phyloP scores from a whole-genome alignment of 2,329 filamentous ascomycete genomes.

The Tympanopsis confertula region DNA sequence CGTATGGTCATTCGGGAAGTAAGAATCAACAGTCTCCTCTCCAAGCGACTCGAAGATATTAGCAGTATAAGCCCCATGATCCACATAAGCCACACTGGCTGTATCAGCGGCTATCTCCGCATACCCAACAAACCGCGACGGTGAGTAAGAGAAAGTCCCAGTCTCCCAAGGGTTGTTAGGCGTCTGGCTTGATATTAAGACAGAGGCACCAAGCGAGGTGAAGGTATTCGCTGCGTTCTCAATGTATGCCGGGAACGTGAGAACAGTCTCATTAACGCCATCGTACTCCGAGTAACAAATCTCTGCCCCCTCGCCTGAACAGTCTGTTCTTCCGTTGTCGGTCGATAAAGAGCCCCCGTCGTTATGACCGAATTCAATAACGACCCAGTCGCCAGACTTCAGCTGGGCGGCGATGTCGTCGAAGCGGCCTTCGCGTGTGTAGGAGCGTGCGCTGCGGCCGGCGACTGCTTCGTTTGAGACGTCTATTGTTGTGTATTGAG shows the following conservation, averaged over 20 bases:
- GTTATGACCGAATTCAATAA: conserved; percentile 66
- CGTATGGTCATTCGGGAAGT: conserved; percentile 50
- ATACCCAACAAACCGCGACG: conserved; percentile 44
- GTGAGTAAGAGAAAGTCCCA: conserved; percentile 33
- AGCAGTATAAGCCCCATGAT: conserved; percentile 47
- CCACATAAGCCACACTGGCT: conserved; percentile 39
- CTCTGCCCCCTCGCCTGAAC: conserved; percentile 37
- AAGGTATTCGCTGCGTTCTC: conserved; percentile 41
- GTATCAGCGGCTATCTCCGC: conserved; percentile 26
- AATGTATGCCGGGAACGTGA: conserved; percentile 49
- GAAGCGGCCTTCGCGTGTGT: conserved; percentile 55
- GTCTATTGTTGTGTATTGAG: conserved; percentile 14
- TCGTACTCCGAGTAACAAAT: conserved; percentile 40
- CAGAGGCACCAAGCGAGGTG: conserved; percentile 43
- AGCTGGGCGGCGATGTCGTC: conserved; percentile 38
- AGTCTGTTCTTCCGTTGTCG: conserved; percentile 53
- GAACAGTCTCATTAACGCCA: conserved; percentile 38
- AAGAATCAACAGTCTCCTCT: conserved; percentile 31
- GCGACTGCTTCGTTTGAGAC: conserved; percentile 55
- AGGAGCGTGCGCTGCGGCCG: conserved; percentile 56
- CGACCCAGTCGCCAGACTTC: conserved; percentile 47
- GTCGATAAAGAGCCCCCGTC: conserved; percentile 45
- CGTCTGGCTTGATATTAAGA: conserved; percentile 46
- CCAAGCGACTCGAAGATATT: conserved; percentile 39
- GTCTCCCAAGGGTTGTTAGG: conserved; percentile 48